Conservation (phyloP, 768 basidiomycete genomes). For the Strobilomyces dryophilus region DNA sequence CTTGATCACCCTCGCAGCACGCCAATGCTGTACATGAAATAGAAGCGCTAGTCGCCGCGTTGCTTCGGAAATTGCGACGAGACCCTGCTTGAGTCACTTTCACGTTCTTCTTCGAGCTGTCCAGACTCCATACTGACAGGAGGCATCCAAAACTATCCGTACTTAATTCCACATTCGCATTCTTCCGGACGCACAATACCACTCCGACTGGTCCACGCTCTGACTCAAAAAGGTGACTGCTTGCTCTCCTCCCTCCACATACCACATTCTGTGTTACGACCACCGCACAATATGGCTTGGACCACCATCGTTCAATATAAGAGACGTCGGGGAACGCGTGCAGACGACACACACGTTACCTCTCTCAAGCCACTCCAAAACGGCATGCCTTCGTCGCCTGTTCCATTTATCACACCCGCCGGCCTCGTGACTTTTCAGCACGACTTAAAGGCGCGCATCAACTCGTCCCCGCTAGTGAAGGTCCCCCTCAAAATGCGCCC, state of each 20-base stretch:
- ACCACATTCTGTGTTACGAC: constrained; percentile 18
- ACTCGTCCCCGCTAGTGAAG: constrained; percentile 22
- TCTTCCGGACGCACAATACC: constrained; percentile 5
- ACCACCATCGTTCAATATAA: constrained; percentile 19
- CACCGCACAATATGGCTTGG: constrained; percentile 17
- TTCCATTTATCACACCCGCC: constrained; percentile 24
- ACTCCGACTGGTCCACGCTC: constrained; percentile 11
- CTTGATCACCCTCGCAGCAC: constrained; percentile 10
- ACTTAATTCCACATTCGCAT: constrained; percentile 10
- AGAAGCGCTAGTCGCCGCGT: constrained; percentile 22
- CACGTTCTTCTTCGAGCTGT: constrained; percentile 15
- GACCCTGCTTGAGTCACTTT: constrained; percentile 15
- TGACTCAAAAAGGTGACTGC: constrained; percentile 15
- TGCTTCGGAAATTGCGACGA: constrained; percentile 25
- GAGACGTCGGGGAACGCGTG: constrained; percentile 1
- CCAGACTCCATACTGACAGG: constrained; percentile 13
- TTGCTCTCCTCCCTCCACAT: constrained; percentile 5
- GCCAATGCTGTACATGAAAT: constrained; percentile 23
- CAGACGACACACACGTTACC: constrained; percentile 15
- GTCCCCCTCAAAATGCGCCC: constrained; percentile 26
- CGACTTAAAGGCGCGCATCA: constrained; percentile 29
- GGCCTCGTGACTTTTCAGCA: constrained; percentile 27
- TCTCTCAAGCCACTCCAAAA: constrained; percentile 12
- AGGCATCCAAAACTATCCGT: constrained; percentile 14
- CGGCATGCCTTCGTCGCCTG: constrained; percentile 25